A percentile compares a stretch with the other conserved stretches of the same genome.
phyloP scores from a whole-genome alignment of 225 moss, liverwort and hornwort genomes.

The Polytrichum formosum region DNA sequence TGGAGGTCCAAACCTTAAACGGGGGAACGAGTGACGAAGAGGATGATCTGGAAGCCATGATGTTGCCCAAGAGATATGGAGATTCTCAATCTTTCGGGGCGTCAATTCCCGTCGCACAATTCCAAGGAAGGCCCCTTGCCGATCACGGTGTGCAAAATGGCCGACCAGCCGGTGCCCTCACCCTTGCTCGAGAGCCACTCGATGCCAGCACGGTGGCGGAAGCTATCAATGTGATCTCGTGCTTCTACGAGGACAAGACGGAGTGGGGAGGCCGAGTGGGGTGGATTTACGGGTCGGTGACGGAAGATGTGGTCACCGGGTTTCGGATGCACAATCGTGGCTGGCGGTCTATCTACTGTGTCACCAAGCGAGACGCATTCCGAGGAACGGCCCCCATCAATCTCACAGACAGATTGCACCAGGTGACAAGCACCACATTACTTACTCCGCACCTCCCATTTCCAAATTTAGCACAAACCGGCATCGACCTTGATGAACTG shows the following conservation, averaged over 20 bases:
- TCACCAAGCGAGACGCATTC: conserved; percentile 85
- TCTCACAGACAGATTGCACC: conserved; percentile 86
- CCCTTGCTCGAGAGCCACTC: conserved; percentile 64
- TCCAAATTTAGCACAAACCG: too few relatives aligned
- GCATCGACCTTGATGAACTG: too few relatives aligned
- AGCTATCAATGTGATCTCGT: conserved; percentile 89
- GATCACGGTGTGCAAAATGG: conserved; percentile 64
- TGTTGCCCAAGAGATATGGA: conserved; percentile 78
- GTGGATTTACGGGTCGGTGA: conserved; percentile 95
- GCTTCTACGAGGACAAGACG: conserved; percentile 90
- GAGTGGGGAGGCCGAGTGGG: conserved; percentile 90
- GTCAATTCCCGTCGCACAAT: conserved; percentile 75
- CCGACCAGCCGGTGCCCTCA: conserved; percentile 66
- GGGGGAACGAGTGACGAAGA: conserved; percentile 50
- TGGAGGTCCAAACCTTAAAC: conserved; percentile 46
- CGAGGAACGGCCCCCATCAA: conserved; percentile 93
- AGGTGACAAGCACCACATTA: conserved; percentile 23
- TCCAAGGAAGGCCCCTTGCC: conserved; percentile 61
- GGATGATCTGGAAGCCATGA: conserved; percentile 48
- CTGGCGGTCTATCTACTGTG: conserved; percentile 91
- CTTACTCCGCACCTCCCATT: too few relatives aligned
- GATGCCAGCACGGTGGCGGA: conserved; percentile 83
- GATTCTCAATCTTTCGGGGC: conserved; percentile 51
- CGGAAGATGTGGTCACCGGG: conserved; percentile 92
- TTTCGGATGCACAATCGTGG: conserved; percentile 96